Conservation (phyloP, 2,329 filamentous ascomycete species). For the Ambrosiella cleistominuta region DNA sequence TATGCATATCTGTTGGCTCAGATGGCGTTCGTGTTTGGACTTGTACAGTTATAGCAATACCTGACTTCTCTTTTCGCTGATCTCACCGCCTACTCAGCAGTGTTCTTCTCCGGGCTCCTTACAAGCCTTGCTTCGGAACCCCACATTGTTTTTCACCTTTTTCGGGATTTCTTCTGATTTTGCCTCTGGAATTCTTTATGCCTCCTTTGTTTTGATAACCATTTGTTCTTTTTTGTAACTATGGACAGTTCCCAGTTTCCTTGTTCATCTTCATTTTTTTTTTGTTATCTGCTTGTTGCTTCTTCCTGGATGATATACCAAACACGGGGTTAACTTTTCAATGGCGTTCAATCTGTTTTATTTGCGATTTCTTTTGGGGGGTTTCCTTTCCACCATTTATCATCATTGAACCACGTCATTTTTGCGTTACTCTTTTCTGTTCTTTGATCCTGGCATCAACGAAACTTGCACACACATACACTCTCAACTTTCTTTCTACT, state of each 20-base stretch:
- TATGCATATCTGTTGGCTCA: not conserved
- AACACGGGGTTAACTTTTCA: not conserved
- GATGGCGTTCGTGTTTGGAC: not conserved
- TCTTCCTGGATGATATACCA: not conserved
- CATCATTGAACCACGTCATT: not conserved
- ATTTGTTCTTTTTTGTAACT: not conserved
- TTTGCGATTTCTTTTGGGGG: not conserved
- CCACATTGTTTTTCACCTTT: not conserved
- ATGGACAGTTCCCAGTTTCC: not conserved
- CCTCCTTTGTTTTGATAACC: not conserved
- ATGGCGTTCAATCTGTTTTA: not conserved
- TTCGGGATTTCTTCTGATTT: not conserved
- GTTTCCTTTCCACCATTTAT: not conserved
- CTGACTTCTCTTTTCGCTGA: not conserved
- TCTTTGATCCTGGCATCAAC: not conserved
- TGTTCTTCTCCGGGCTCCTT: too few relatives aligned
- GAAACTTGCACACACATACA: not conserved
- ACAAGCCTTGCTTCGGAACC: too few relatives aligned
- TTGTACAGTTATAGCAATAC: not conserved
- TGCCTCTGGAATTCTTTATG: not conserved
- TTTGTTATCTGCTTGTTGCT: not conserved
- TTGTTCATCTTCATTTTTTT: not conserved
- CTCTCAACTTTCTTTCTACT: not conserved
- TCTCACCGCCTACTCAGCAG: too few relatives aligned
- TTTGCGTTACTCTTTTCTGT: not conserved